Conservation (phyloP, 108 stramenopile genomes). For the Parietichytrium sp. region DNA sequence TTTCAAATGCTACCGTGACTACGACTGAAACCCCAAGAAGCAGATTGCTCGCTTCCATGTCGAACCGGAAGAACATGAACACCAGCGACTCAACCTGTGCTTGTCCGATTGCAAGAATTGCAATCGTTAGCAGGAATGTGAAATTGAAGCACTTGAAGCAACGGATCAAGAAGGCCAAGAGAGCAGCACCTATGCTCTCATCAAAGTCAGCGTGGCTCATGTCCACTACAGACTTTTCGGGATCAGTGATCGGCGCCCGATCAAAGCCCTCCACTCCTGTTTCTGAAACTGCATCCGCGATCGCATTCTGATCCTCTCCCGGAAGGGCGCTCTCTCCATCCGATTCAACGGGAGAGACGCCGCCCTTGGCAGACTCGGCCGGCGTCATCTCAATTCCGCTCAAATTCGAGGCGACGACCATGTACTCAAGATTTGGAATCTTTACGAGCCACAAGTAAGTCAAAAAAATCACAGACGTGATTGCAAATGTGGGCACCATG, state of each 20-base stretch:
- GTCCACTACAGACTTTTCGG: not conserved
- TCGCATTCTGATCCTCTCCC: not conserved
- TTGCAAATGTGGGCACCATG: not conserved
- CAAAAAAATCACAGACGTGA: not conserved
- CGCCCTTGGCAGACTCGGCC: not conserved
- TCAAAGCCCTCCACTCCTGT: not conserved
- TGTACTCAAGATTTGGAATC: not conserved
- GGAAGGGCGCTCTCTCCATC: not conserved
- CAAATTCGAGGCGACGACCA: not conserved
- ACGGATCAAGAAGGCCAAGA: not conserved
- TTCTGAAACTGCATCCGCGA: not conserved
- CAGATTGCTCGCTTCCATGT: not conserved
- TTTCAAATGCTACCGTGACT: conserved; percentile 41
- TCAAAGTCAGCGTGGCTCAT: not conserved
- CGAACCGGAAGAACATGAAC: conserved; percentile 40
- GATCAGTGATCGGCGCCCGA: not conserved
- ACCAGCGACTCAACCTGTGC: conserved; percentile 26
- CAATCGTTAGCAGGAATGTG: not conserved
- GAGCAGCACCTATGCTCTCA: not conserved
- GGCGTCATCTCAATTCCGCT: not conserved
- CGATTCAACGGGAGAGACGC: not conserved
- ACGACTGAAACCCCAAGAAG: conserved; percentile 12
- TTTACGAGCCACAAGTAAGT: not conserved
- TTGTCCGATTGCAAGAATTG: not conserved
- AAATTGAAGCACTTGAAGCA: not conserved